A percentile compares a stretch with the other conserved stretches of the same genome.
These are phyloP conservation scores for Rosellinia necatrix DNA, from an alignment of 2,329 filamentous ascomycete genomes.

Conservation along the genomic window DNA sequence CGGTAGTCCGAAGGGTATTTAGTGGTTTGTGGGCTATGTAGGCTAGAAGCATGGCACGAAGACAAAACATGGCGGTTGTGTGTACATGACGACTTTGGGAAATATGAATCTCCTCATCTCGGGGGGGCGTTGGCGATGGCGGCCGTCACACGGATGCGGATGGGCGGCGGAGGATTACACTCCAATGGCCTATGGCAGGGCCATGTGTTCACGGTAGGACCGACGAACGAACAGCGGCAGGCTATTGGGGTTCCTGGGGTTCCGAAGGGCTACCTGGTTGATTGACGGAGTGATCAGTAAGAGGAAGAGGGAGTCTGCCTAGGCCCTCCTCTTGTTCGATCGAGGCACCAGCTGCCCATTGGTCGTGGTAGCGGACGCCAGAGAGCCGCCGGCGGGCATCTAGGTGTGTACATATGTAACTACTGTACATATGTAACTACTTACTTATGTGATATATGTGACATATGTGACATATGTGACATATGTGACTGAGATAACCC, in stretches of 20 bases:
- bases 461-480: too few species aligned
- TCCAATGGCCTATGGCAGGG: slow-evolving; percentile 32
- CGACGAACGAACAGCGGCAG: slow-evolving; percentile 12
- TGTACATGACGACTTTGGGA: slow-evolving; percentile 45
- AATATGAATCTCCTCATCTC: slow-evolving; percentile 40
- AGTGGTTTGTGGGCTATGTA: slow-evolving; percentile 3
- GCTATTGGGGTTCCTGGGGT: background rate
- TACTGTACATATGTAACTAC: too few species aligned
- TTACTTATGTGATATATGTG: too few species aligned
- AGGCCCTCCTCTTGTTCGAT: too few species aligned
- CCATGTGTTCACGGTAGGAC: slow-evolving; percentile 42
- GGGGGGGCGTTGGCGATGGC: slow-evolving; percentile 33
- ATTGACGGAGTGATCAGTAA: too few species aligned
- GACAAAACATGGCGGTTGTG: slow-evolving; percentile 41
- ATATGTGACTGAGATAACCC: too few species aligned
- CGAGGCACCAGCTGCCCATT: too few species aligned
- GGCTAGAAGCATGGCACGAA: slow-evolving; percentile 32
- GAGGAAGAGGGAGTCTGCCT: too few species aligned
- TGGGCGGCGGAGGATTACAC: slow-evolving; percentile 39
- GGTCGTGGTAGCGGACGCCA: too few species aligned
- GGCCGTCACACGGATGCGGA: slow-evolving; percentile 39
- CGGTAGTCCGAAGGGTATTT: slow-evolving; percentile 20
- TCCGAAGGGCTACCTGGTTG: too few species aligned
- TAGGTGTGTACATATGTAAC: too few species aligned
- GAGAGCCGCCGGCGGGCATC: too few species aligned